Conservation (phyloP, 2,329 filamentous ascomycete species). For the Aaosphaeria arxii region DNA sequence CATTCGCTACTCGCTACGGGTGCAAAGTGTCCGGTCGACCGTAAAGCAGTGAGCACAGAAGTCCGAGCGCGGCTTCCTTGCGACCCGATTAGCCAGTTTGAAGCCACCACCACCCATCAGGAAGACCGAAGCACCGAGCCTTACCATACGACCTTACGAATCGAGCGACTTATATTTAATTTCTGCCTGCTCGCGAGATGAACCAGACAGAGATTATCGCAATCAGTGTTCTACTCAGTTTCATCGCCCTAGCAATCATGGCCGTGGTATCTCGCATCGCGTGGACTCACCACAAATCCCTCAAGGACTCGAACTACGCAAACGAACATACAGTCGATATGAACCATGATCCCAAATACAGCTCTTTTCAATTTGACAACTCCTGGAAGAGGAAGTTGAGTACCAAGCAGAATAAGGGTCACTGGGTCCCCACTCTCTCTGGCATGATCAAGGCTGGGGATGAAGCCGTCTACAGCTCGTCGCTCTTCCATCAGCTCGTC, state of each 20-base stretch:
- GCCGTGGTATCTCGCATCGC: conserved; percentile 26
- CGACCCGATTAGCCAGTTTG: conserved; percentile 2
- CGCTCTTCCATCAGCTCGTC: conserved; percentile 21
- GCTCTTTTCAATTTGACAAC: background rate
- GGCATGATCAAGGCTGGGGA: conserved; percentile 32
- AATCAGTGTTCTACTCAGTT: conserved; percentile 10
- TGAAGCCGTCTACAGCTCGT: conserved; percentile 23
- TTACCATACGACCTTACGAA: conserved; percentile 1
- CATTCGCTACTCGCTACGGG: no score
- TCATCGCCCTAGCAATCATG: conserved; percentile 23
- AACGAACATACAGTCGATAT: background rate
- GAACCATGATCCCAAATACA: conserved; percentile 7
- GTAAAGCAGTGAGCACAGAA: no score
- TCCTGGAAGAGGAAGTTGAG: conserved; percentile 18
- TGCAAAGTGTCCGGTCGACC: no score
- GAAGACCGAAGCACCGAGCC: conserved; percentile 8
- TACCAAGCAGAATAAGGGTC: conserved; percentile 13
- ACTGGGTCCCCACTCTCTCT: conserved; percentile 25
- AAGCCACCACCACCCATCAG: conserved; percentile 6
- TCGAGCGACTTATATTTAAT: background rate
- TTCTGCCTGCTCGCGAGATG: conserved; percentile 6
- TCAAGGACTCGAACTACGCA: conserved; percentile 8
- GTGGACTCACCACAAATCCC: conserved; percentile 15
- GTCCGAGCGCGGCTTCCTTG: conserved; percentile 16
- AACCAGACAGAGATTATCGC: conserved; percentile 13